Conservation (phyloP, 768 basidiomycete genomes). For the Boletus tomentosulus region DNA sequence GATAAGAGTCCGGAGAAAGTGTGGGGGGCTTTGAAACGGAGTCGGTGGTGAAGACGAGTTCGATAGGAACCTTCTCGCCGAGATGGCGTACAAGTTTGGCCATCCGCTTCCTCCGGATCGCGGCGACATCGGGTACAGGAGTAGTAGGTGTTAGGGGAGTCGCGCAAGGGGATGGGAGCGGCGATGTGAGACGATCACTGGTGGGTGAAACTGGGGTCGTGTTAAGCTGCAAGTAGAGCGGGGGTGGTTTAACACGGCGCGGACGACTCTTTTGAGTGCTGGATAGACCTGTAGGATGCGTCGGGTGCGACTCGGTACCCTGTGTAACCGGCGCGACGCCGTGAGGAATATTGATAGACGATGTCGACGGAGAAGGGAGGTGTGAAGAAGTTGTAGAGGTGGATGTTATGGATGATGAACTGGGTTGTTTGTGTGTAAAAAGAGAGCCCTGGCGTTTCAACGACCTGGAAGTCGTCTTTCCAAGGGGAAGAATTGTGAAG, state of each 20-base stretch:
- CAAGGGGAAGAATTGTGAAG: slow-evolving; percentile 21
- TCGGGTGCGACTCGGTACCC: slow-evolving; percentile 8
- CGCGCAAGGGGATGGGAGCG: slow-evolving; percentile 9
- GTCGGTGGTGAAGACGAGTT: slow-evolving; percentile 41
- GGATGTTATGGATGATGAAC: slow-evolving; percentile 21
- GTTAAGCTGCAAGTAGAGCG: slow-evolving; percentile 24
- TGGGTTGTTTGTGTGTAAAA: slow-evolving; percentile 20
- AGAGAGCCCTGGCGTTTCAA: slow-evolving; percentile 33
- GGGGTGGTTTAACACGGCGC: slow-evolving; percentile 12
- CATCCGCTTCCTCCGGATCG: slow-evolving; percentile 45
- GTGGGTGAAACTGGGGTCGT: slow-evolving; percentile 7
- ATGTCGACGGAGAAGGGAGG: slow-evolving; percentile 13
- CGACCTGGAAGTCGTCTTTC: slow-evolving; percentile 12
- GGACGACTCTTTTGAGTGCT: slow-evolving; percentile 7
- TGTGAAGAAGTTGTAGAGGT: slow-evolving; percentile 13
- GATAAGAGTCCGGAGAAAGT: not conserved
- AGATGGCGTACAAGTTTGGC: slow-evolving; percentile 55
- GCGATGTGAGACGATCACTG: slow-evolving; percentile 5
- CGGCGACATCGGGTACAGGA: slow-evolving; percentile 27
- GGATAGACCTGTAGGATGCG: slow-evolving; percentile 20
- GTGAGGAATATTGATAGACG: slow-evolving; percentile 13
- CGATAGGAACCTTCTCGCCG: slow-evolving; percentile 55
- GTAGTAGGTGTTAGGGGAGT: slow-evolving; percentile 20
- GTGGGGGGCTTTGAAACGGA: not conserved
- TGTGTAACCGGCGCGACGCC: not conserved